These are phyloP conservation scores for Mycena rebaudengoi DNA, from an alignment of 768 basidiomycete genomes.

Conservation along the genomic window DNA sequence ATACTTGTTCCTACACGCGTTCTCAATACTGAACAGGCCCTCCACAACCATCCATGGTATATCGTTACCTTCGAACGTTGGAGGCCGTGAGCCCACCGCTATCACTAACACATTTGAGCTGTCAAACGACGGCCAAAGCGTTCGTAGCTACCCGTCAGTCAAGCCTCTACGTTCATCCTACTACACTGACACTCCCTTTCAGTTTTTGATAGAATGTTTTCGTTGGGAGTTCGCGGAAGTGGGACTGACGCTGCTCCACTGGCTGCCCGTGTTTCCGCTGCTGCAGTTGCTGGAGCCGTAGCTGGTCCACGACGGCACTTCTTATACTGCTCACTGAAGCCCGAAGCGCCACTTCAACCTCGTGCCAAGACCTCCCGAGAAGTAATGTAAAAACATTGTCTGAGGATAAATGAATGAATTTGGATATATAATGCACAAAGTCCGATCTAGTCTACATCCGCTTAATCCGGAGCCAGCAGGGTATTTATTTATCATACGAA, in stretches of 20 bases:
- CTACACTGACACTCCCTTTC: constrained; percentile 8
- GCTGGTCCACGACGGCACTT: constrained; percentile 86
- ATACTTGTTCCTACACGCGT: not conserved
- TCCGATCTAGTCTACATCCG: constrained; percentile 26
- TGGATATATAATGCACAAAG: constrained; percentile 25
- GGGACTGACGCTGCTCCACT: constrained; percentile 72
- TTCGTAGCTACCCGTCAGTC: constrained; percentile 85
- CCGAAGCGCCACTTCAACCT: constrained; percentile 61
- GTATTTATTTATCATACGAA: constrained; percentile 23
- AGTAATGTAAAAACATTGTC: constrained; percentile 17
- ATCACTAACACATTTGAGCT: constrained; percentile 84
- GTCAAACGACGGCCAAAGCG: constrained; percentile 89
- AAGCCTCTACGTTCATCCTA: not conserved
- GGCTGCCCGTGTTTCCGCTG: constrained; percentile 69
- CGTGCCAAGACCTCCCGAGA: constrained; percentile 56
- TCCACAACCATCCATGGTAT: constrained; percentile 92
- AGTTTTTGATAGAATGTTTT: constrained; percentile 94
- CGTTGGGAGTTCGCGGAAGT: constrained; percentile 80
- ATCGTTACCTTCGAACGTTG: constrained; percentile 88
- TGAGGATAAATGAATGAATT: constrained; percentile 21
- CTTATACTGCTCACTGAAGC: constrained; percentile 80
- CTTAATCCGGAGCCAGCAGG: constrained; percentile 16
- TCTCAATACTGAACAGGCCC: constrained; percentile 60
- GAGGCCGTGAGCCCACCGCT: constrained; percentile 93
- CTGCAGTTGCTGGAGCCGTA: constrained; percentile 67